Evolutionary conservation across 495 filamentous ascomycete species (phyloP).

Genomic region (Hyaloscypha finlandica): DNA sequence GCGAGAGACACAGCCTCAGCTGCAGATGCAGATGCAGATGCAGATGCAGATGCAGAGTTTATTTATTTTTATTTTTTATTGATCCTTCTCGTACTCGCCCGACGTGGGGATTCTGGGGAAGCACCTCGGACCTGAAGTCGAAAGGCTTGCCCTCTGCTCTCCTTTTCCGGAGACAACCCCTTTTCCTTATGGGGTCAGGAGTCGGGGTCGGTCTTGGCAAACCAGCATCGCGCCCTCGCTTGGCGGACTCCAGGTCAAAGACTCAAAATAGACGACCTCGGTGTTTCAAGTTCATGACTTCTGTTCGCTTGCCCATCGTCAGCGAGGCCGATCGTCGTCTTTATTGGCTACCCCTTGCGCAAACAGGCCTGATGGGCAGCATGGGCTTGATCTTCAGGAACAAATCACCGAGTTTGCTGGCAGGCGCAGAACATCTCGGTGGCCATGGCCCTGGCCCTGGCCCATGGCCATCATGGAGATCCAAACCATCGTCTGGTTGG

Average conservation of each 20-base stretch:
- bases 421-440: background rate
- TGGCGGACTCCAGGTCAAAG: background rate
- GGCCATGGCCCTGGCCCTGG: background rate
- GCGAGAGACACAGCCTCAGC: too few species aligned
- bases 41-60: too few species aligned
- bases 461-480: background rate
- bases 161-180: too few species aligned
- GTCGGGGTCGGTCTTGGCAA: background rate
- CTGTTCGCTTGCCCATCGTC: background rate
- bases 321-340: background rate
- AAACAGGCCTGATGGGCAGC: background rate
- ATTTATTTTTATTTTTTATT: background rate
- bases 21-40: too few species aligned
- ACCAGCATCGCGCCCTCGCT: background rate
- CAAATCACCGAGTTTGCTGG: background rate
- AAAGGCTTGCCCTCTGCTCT: too few species aligned
- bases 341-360: background rate
- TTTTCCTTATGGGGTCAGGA: too few species aligned
- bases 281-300: background rate
- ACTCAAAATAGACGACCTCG: background rate
- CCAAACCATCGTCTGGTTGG: background rate
- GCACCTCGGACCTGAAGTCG: background rate
- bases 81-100: background rate
- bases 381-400: background rate
- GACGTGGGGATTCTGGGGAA: background rate